Conservation (phyloP, 352 stramenopile genomes). For the Pythium dissotocum region DNA sequence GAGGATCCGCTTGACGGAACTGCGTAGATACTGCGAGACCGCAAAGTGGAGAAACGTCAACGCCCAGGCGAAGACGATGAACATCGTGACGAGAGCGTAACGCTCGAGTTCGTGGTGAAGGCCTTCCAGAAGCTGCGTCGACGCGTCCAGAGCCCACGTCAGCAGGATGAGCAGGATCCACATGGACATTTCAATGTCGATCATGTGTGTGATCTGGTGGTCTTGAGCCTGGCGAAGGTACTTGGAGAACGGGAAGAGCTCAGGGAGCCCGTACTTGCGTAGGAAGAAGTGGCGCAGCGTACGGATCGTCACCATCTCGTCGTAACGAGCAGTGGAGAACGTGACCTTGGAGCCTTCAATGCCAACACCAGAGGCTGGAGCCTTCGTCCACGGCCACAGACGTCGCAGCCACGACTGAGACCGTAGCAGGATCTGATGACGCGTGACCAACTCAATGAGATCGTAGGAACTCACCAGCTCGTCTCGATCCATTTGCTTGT, state of each 20-base stretch:
- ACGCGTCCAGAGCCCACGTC: slow-evolving; percentile 21
- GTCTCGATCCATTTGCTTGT: slow-evolving; percentile 26
- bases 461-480: slow-evolving; percentile 28
- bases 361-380: neutral
- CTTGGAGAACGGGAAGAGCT: slow-evolving; percentile 59
- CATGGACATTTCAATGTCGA: slow-evolving; percentile 67
- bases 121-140: slow-evolving; percentile 9
- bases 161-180: slow-evolving; percentile 31
- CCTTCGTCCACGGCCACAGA: slow-evolving; percentile 6
- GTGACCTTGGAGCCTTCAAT: neutral
- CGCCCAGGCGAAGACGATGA: slow-evolving; percentile 21
- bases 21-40: slow-evolving; percentile 17
- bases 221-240: slow-evolving; percentile 70
- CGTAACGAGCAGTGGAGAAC: slow-evolving; percentile 13
- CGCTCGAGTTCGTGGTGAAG: slow-evolving; percentile 16
- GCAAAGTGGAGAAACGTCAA: slow-evolving; percentile 19
- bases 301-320: slow-evolving; percentile 23
- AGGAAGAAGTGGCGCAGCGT: slow-evolving; percentile 30
- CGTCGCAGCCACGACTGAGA: slow-evolving; percentile 13
- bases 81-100: slow-evolving; percentile 17
- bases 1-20: slow-evolving; percentile 14
- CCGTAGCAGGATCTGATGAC: slow-evolving; percentile 25
- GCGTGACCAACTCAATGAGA: slow-evolving; percentile 28
- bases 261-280: slow-evolving; percentile 19
- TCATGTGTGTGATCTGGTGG: slow-evolving; percentile 76